Evolutionary conservation across 768 basidiomycete species (phyloP).

Genomic region (Boletus sp.): DNA sequence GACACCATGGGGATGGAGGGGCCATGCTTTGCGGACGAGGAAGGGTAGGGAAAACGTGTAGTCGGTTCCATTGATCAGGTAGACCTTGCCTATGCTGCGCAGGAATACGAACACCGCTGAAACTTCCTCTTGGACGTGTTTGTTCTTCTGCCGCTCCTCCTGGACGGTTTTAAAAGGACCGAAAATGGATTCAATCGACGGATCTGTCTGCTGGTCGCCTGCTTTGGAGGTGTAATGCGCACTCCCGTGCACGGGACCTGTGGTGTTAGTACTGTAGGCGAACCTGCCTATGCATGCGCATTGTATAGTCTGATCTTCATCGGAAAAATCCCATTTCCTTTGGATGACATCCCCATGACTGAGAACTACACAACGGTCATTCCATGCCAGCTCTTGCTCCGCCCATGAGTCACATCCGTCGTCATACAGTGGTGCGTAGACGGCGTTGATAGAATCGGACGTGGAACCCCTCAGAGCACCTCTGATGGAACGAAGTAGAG

Average conservation of each 20-base stretch:
- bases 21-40: slow-evolving; percentile 75
- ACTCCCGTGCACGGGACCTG: slow-evolving; percentile 23
- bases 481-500: slow-evolving; percentile 55
- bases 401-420: slow-evolving; percentile 39
- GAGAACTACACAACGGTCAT: slow-evolving; percentile 57
- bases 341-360: slow-evolving; percentile 64
- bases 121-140: slow-evolving; percentile 36
- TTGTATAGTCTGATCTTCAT: slow-evolving; percentile 70
- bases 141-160: slow-evolving; percentile 39
- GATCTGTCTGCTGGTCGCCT: slow-evolving; percentile 14
- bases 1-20: slow-evolving; percentile 72
- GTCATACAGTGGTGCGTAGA: slow-evolving; percentile 42
- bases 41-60: slow-evolving; percentile 81
- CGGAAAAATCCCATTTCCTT: slow-evolving; percentile 72
- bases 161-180: slow-evolving; percentile 42
- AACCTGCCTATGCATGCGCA: slow-evolving; percentile 78
- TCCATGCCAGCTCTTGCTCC: slow-evolving; percentile 73
- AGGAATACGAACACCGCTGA: slow-evolving; percentile 76
- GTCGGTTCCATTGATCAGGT: slow-evolving; percentile 64
- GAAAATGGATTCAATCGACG: slow-evolving; percentile 31
- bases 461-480: slow-evolving; percentile 56
- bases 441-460: slow-evolving; percentile 38
- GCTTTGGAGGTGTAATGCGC: slow-evolving; percentile 29
- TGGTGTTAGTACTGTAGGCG: slow-evolving; percentile 43
- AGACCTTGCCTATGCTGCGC: slow-evolving; percentile 70